Evolutionary conservation across 1,284 basidiomycete genomes (phyloP), one percentile per base, ranked within the genome.

Genomic region (Ustilago trichophora): DNA sequence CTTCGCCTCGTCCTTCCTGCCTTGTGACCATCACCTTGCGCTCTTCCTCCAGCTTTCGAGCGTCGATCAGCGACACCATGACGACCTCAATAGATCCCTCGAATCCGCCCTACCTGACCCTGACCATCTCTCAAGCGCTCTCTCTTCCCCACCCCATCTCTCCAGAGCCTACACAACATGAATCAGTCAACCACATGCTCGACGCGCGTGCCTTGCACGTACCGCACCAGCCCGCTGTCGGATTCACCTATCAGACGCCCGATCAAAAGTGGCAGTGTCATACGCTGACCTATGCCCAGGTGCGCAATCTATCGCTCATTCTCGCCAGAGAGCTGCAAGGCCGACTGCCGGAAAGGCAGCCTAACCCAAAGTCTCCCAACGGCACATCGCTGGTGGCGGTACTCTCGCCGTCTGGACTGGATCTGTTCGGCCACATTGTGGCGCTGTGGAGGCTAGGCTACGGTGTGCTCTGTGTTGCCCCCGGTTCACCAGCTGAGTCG

Each of bases 401-500:
- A 8, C 63, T 84, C 2, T 80, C 79, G 21, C 82, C 82, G 2
- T 83, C 82, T 2, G 82, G 82, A 0, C 31, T 82, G 32, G 82
- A 82, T n/a, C 82, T 83, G 46, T 69, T 84, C 15, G 53, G 78
- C 4, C 72, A 77, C 19, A 81, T 81, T 66, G 73, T 83, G 2
- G 82, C 80, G 10, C 72, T 82, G 34, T 81, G 82, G 76, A 44
- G 78, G 9, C 41, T 83, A 42, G 83, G 83, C 0, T 80, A 72
- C 26, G 82, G 82, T 12, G 82, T 83, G 4, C 76, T 84, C 10
- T 79, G 83, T 26, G 76, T 83, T 8, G 83, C 83, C 6, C 40
- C 52, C 73, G 82, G 36, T 69, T 81, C 88, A 76, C 86, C 85
- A 0, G 82, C 85, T 0, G 81, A 86, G 0, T 87, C 87, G 4